These are phyloP conservation scores for Aspergillus nidulans DNA, from an alignment of 495 filamentous ascomycete species.

Conservation along the genomic window DNA sequence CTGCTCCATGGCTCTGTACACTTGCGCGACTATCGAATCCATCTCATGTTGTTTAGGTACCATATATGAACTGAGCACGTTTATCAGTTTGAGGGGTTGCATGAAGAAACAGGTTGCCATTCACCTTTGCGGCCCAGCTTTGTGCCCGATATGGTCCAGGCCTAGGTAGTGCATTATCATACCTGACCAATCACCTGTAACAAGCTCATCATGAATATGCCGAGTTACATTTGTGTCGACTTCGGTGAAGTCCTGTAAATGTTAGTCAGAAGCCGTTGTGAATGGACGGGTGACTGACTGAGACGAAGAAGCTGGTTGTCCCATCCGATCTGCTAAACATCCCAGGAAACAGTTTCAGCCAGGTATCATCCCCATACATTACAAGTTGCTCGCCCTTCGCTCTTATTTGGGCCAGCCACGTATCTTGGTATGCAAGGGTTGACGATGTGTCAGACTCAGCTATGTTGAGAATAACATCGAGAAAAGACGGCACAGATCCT, in stretches of 20 bases:
- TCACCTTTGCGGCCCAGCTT: conserved; percentile 83
- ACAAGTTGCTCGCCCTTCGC: conserved; percentile 70
- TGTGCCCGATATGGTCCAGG: conserved; percentile 96
- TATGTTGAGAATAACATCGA: conserved; percentile 95
- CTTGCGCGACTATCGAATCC: conserved; percentile 72
- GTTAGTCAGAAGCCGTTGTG: too few species aligned
- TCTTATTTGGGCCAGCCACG: conserved; percentile 90
- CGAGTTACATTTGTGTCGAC: conserved; percentile 97
- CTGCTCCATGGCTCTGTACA: conserved; percentile 71
- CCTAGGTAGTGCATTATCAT: conserved; percentile 95
- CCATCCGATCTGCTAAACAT: conserved; percentile 84
- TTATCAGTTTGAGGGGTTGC: conserved; percentile 13
- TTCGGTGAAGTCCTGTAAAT: conserved; percentile 89
- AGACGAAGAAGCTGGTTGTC: conserved; percentile 96
- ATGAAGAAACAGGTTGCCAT: not conserved
- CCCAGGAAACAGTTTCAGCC: conserved; percentile 91
- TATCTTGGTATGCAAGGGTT: conserved; percentile 81
- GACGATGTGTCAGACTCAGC: conserved; percentile 89
- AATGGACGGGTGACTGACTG: conserved; percentile 73
- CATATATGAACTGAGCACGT: conserved; percentile 71
- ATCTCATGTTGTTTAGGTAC: conserved; percentile 89
- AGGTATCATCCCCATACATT: conserved; percentile 98
- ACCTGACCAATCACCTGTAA: conserved; percentile 79
- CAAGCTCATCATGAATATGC: conserved; percentile 73
- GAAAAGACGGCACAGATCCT: conserved; percentile 91